These are phyloP conservation scores for Syncephalastrum sp. DNA, from an alignment of 371 early-diverging fungal genomes.

Conservation along the genomic window DNA sequence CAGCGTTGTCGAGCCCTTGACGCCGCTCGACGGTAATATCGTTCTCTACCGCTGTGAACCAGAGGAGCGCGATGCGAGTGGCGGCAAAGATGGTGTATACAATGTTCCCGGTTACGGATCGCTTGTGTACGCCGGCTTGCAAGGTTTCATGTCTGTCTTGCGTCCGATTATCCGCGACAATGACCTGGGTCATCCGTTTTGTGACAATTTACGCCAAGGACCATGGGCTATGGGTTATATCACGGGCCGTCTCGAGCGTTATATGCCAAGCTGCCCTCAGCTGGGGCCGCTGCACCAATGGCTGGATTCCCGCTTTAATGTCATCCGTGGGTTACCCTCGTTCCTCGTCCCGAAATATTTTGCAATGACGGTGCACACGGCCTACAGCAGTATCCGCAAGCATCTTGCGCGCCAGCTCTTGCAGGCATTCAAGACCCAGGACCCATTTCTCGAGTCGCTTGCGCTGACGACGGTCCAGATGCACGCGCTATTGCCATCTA, in stretches of 20 bases:
- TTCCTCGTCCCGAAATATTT: slow-evolving; percentile 94
- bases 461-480: slow-evolving; percentile 85
- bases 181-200: slow-evolving; percentile 92
- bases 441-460: slow-evolving; percentile 69
- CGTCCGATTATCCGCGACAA: slow-evolving; percentile 75
- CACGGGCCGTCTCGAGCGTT: slow-evolving; percentile 67
- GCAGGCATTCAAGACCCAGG: slow-evolving; percentile 50
- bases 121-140: slow-evolving; percentile 87
- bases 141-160: slow-evolving; percentile 87
- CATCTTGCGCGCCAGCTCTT: slow-evolving; percentile 17
- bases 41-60: slow-evolving; percentile 80
- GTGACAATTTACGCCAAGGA: slow-evolving; percentile 86
- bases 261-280: slow-evolving; percentile 23
- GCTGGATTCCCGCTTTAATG: slow-evolving; percentile 68
- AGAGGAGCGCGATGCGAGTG: slow-evolving; percentile 80
- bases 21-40: slow-evolving; percentile 73
- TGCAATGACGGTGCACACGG: slow-evolving; percentile 73
- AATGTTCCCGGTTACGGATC: slow-evolving; percentile 81
- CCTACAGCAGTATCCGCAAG: slow-evolving; percentile 68
- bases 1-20: slow-evolving; percentile 46
- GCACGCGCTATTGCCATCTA: slow-evolving; percentile 71
- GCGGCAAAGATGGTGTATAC: slow-evolving; percentile 73
- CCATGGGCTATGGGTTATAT: slow-evolving; percentile 92
- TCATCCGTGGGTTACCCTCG: slow-evolving; percentile 72
- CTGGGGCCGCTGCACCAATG: slow-evolving; percentile 58